Evolutionary conservation across 352 stramenopile genomes (phyloP), one percentile per base, ranked within the genome.

Genomic region (Pythium rishiriense): DNA sequence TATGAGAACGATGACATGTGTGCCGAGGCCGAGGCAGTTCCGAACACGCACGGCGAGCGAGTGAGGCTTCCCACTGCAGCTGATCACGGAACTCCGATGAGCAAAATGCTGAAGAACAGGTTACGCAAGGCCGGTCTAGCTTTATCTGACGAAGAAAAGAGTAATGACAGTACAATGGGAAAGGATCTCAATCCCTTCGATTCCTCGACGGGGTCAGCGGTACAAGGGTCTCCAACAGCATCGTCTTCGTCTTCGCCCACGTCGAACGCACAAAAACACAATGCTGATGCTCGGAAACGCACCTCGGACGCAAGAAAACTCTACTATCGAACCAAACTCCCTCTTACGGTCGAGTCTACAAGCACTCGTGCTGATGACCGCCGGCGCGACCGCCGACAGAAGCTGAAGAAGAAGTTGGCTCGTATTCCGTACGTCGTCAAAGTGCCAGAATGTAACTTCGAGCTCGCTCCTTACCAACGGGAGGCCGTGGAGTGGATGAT

Each of bases 401-500:
- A 81, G 43, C 51, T 71, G 24, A 63, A 56, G 39, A 60, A 64
- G 48, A 71, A 66, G 17, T n/a, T 71, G 5, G 29, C 29, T 11
- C 43, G 28, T 22, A 43, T 31, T 39, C 31, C 54, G 11, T 50
- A 51, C 15, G 25, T 57, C 10, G 22, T 31, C 17, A 31, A 75
- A 9, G 47, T 79, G 14, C 79, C 83, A 1, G 78, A 90, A 35
- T 76, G 85, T 14, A 62, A 77, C 17, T 74, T 88, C 4, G 79
- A 89, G n/a, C 68, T 92, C 25, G 73, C 81, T 26, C 68, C 76
- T 12, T 97, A 98, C 54, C 91, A 98, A 68, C 73, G 81, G 39
- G 75, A 85, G 37, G 91, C 91, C 22, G 77, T 98, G 0, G 61
- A 87, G 12, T 98, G 93, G 93, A 98, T 98, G 93, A 65, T 85